Evolutionary conservation across 164 flowering plant genomes (phyloP), one percentile per base, ranked within the genome.

Genomic region (Chloranthus sessilifolius): DNA sequence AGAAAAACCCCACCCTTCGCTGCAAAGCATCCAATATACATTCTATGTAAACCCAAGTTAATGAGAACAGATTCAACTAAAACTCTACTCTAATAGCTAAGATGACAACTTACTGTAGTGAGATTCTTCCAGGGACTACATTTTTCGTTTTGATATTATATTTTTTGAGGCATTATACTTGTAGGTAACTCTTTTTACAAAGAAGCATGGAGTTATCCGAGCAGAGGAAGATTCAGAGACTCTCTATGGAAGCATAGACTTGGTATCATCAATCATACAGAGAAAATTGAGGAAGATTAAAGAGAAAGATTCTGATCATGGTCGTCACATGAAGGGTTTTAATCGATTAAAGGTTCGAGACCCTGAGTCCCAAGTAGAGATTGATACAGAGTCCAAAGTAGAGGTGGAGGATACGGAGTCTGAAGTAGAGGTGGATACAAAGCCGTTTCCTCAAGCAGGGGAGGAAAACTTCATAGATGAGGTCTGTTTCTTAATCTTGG

Each of bases 231-330:
- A 83, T 52, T 77, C 85, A 5, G 98, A 87, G 31, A 61, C 89
- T 1, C 47, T 80, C 6, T 81, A 76, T 64, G 92, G 67, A 14
- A 79, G 95, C 64, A 85, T 91, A 22, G 96, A 91, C 69, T 61
- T 85, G 75, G 96, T 80, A 14, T 75, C 98, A 0, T 72, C 96
- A 1, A 82, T 83, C 34, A 61, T 87, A 36, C 91, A 85, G 58
- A 76, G 95, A 66, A 90, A 87, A 52, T 55, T 90, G 68, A 81
- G 98, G 76, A 90, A 90, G 75, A 82, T 87, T 46, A 87, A 90
- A 75, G 98, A 90, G 74, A 90, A 87, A 61, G 98, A 73, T 5
- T 59, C 94, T 0, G 98, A 87, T 50, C 95, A 75, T 60, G 97
- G 95, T 14, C 76, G 98, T 8, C 98, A 84, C 62, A 81, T 80